Evolutionary conservation across 192 early-diverging fungal genomes (phyloP).

Genomic region (Backusella psychrophila): DNA sequence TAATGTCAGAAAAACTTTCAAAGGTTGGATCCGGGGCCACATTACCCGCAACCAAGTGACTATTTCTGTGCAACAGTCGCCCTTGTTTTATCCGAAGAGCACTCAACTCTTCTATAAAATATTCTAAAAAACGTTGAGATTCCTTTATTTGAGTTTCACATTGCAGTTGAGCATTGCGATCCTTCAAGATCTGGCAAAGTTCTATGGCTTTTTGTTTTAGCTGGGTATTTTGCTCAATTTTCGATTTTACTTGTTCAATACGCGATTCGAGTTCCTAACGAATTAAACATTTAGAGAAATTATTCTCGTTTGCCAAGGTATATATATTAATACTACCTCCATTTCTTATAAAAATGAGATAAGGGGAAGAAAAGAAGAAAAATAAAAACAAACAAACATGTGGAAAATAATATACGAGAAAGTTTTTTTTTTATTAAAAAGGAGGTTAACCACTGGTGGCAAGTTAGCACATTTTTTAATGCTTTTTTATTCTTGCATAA

Average conservation of each 20-base stretch:
- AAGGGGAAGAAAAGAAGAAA: background rate
- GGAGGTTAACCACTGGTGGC: slow-evolving; percentile 5
- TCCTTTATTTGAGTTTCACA: slow-evolving; percentile 74
- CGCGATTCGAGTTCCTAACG: slow-evolving; percentile 15
- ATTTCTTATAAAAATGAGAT: background rate
- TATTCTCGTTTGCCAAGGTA: no score
- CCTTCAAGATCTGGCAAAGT: slow-evolving; percentile 54
- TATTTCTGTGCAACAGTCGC: background rate
- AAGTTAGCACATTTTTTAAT: background rate
- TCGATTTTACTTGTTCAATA: slow-evolving; percentile 37
- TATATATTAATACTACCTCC: background rate
- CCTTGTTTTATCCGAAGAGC: slow-evolving; percentile 39
- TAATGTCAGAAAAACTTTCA: background rate
- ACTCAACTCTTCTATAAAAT: slow-evolving; percentile 61
- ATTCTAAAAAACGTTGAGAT: slow-evolving; percentile 65
- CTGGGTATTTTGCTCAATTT: slow-evolving; percentile 38
- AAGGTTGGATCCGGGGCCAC: background rate
- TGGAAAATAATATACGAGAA: background rate
- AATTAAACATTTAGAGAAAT: background rate
- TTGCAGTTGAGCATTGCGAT: slow-evolving; percentile 65
- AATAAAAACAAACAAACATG: background rate
- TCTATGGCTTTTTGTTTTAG: slow-evolving; percentile 48
- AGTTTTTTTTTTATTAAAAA: background rate
- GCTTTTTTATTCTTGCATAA: background rate
- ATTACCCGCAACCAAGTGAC: background rate